Conservation (phyloP, 2,329 filamentous ascomycete genomes). For the Phymatotrichopsis omnivora region DNA sequence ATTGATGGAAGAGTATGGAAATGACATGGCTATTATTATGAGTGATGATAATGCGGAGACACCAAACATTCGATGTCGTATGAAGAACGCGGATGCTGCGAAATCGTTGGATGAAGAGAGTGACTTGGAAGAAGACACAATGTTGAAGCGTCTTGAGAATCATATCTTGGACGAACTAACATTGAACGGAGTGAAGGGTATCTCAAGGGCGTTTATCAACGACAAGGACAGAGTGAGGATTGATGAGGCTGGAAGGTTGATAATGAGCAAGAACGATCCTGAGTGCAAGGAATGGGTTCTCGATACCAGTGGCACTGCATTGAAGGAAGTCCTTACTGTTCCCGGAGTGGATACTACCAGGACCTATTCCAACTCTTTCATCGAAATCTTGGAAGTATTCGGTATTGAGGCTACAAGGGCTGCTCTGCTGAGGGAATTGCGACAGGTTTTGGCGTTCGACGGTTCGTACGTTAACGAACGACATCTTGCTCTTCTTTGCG, state of each 20-base stretch:
- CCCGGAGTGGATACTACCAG: conserved; percentile 77
- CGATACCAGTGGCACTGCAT: conserved; percentile 82
- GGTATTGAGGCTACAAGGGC: conserved; percentile 91
- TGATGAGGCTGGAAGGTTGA: conserved; percentile 58
- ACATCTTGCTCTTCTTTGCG: conserved; percentile 85
- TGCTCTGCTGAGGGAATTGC: conserved; percentile 78
- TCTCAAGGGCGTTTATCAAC: conserved; percentile 89
- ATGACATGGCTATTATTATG: conserved; percentile 84
- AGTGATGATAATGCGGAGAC: conserved; percentile 97
- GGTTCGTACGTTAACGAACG: conserved; percentile 99
- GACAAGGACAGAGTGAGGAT: conserved; percentile 61
- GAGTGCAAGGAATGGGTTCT: conserved; percentile 88
- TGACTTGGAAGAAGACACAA: conserved; percentile 74
- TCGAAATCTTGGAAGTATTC: conserved; percentile 87
- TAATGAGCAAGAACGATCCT: conserved; percentile 61
- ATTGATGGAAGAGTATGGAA: conserved; percentile 80
- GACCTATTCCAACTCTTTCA: conserved; percentile 91
- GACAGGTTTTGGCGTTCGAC: conserved; percentile 89
- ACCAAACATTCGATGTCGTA: conserved; percentile 85
- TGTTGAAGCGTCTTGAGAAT: conserved; percentile 82
- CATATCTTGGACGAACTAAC: conserved; percentile 87
- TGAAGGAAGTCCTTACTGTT: conserved; percentile 74
- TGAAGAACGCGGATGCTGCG: conserved; percentile 56
- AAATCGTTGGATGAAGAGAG: conserved; percentile 51
- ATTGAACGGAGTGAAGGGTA: conserved; percentile 77